A percentile compares a stretch with the other conserved stretches of the same genome.
These are phyloP conservation scores for Suillus sp. DNA, from an alignment of 768 basidiomycete genomes.

Conservation along the genomic window DNA sequence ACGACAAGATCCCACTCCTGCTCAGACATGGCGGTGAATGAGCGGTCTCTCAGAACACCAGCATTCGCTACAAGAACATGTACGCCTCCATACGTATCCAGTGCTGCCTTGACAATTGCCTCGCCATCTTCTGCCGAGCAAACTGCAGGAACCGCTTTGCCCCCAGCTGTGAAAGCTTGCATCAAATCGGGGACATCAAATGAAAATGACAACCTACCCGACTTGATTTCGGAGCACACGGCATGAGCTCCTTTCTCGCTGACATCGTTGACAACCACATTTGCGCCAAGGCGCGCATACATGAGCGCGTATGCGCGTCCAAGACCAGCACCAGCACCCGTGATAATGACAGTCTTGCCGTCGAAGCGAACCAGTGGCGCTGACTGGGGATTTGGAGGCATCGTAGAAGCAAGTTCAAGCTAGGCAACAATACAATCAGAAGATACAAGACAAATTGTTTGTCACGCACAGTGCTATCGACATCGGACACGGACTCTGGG, in stretches of 20 bases:
- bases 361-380: conserved; percentile 77
- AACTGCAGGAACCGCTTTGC: conserved; percentile 80
- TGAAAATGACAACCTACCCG: conserved; percentile 48
- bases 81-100: conserved; percentile 85
- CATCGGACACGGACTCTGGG: conserved; percentile 64
- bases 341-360: conserved; percentile 90
- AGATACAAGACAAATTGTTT: neutral
- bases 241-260: conserved; percentile 79
- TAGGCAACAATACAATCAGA: conserved; percentile 32
- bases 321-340: conserved; percentile 93
- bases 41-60: conserved; percentile 92
- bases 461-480: conserved; percentile 53
- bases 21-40: conserved; percentile 85
- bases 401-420: conserved; percentile 62
- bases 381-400: conserved; percentile 70
- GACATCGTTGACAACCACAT: conserved; percentile 95
- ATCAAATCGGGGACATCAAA: neutral
- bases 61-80: conserved; percentile 93
- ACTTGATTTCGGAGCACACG: conserved; percentile 86
- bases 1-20: conserved; percentile 95
- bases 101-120: conserved; percentile 79
- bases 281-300: conserved; percentile 92
- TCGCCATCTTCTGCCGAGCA: conserved; percentile 94
- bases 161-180: conserved; percentile 61
- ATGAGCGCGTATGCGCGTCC: conserved; percentile 91